phyloP scores from a whole-genome alignment of 2,329 filamentous ascomycete genomes.

The Penicillium sp. region DNA sequence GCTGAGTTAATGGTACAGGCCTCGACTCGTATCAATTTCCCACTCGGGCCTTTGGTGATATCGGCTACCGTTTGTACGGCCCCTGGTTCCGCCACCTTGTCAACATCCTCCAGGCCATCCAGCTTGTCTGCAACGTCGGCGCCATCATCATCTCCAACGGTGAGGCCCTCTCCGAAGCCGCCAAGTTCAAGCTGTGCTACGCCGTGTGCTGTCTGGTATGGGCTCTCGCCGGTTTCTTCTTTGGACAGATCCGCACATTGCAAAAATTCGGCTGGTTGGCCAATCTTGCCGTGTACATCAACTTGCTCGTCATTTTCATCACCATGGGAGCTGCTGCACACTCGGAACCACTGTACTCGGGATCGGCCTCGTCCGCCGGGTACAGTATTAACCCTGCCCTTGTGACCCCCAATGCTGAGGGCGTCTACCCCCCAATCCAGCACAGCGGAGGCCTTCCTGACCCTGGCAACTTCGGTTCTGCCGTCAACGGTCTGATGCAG shows the following conservation, averaged over 20 bases:
- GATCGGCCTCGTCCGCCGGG: slow-evolving; percentile 23
- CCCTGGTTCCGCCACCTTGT: slow-evolving; percentile 42
- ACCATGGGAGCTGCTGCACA: slow-evolving; percentile 52
- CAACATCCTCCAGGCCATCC: slow-evolving; percentile 48
- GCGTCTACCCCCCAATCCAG: slow-evolving; percentile 28
- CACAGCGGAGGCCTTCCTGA: slow-evolving; percentile 39
- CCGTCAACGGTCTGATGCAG: slow-evolving; percentile 50
- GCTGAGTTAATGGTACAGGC: slow-evolving; percentile 13
- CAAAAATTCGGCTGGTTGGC: slow-evolving; percentile 54
- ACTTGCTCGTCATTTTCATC: slow-evolving; percentile 52
- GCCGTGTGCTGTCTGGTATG: slow-evolving; percentile 51
- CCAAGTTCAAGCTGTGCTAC: slow-evolving; percentile 50
- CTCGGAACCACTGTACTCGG: slow-evolving; percentile 46
- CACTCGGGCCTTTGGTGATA: slow-evolving; percentile 44
- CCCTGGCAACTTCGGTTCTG: slow-evolving; percentile 40
- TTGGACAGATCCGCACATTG: slow-evolving; percentile 56
- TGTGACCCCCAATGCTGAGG: slow-evolving; percentile 24
- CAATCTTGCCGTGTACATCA: slow-evolving; percentile 55
- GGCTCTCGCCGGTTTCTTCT: slow-evolving; percentile 48
- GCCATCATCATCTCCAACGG: slow-evolving; percentile 49
- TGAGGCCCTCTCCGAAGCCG: slow-evolving; percentile 52
- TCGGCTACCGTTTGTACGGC: slow-evolving; percentile 48
- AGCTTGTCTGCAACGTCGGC: slow-evolving; percentile 33
- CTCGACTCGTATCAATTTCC: slow-evolving; percentile 48
- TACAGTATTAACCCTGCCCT: slow-evolving; percentile 19